Conservation (phyloP, 352 stramenopile genomes). For the Globisporangium camurandrum region DNA sequence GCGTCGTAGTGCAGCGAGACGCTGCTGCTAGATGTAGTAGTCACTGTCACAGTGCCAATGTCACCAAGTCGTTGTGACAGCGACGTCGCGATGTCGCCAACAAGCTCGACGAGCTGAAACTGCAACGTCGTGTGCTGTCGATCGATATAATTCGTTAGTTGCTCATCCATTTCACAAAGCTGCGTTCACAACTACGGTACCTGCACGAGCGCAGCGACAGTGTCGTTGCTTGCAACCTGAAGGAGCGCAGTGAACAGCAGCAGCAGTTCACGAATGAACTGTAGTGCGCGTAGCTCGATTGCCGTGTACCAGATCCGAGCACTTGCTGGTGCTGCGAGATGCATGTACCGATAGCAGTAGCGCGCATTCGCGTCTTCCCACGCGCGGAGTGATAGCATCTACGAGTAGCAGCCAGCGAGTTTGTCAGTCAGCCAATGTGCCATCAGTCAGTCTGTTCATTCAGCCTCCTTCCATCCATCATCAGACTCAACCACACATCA, state of each 20-base stretch:
- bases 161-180: neutral
- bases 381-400: constrained; percentile 34
- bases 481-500: neutral
- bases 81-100: constrained; percentile 21
- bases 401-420: neutral
- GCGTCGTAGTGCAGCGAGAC: constrained; percentile 9
- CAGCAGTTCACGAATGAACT: constrained; percentile 26
- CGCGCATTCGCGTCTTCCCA: constrained; percentile 25
- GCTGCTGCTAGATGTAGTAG: no score
- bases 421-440: constrained; percentile 1
- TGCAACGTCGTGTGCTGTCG: constrained; percentile 35
- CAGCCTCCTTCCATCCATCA: no score
- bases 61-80: neutral
- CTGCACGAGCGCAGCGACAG: constrained; percentile 22
- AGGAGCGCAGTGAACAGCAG: constrained; percentile 30
- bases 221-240: constrained; percentile 10
- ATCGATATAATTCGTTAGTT: neutral
- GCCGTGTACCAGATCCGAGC: constrained; percentile 19
- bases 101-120: constrained; percentile 31
- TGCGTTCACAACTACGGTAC: constrained; percentile 9
- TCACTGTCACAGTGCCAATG: no score
- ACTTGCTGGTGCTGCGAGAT: constrained; percentile 11
- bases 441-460: no score
- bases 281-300: constrained; percentile 29
- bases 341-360: constrained; percentile 22